Evolutionary conservation across 495 filamentous ascomycete genomes (phyloP).

Genomic region (Tuber umbilicatum): DNA sequence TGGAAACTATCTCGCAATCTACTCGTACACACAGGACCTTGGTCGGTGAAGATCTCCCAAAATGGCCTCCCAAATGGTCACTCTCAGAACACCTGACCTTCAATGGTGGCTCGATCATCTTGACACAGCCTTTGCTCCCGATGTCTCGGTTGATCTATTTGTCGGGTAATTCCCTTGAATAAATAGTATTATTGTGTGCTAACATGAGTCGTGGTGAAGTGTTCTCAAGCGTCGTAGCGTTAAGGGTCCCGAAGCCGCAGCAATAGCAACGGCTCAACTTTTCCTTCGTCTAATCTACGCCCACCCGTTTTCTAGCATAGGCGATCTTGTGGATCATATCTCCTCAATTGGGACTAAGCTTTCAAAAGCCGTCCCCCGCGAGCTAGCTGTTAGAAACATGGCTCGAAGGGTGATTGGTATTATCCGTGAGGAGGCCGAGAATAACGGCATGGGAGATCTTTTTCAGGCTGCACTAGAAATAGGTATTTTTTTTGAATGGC

Average conservation of each 20-base stretch:
- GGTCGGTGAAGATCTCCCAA: not conserved
- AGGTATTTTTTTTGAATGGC: constrained; percentile 16
- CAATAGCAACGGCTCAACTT: constrained; percentile 80
- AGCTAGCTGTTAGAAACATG: constrained; percentile 89
- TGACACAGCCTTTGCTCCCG: constrained; percentile 33
- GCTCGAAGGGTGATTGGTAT: constrained; percentile 81
- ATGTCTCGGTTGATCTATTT: constrained; percentile 35
- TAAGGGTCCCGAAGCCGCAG: constrained; percentile 74
- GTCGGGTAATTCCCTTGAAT: constrained; percentile 19
- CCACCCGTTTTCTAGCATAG: constrained; percentile 62
- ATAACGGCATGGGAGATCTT: constrained; percentile 64
- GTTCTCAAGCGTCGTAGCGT: constrained; percentile 80
- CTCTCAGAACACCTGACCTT: constrained; percentile 33
- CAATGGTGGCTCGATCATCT: constrained; percentile 42
- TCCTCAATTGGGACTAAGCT: constrained; percentile 67
- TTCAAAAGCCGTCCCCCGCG: constrained; percentile 71
- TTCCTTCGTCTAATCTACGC: constrained; percentile 74
- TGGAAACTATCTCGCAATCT: not conserved
- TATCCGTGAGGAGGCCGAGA: constrained; percentile 82
- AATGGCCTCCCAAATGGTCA: constrained; percentile 38
- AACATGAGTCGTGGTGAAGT: constrained; percentile 9
- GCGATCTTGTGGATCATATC: constrained; percentile 68
- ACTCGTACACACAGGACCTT: not conserved
- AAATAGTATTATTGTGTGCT: not conserved
- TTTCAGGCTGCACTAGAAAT: constrained; percentile 49